phyloP scores from a whole-genome alignment of 441 rosid species.

The Bruguiera hainesii region DNA sequence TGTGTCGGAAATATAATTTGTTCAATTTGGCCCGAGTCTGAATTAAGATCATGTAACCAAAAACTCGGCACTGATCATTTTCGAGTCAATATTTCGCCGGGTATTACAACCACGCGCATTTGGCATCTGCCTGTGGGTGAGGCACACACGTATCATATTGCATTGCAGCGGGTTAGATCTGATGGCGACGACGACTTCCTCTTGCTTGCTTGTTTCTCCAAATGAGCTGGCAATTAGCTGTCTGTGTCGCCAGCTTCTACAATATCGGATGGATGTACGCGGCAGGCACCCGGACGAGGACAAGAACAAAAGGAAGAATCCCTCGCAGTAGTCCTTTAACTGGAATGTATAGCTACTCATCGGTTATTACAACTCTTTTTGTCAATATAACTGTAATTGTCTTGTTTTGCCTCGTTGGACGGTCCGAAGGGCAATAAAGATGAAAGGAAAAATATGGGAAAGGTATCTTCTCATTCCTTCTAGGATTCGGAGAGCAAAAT shows the following conservation, averaged over 20 bases:
- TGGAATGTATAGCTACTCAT: neutral
- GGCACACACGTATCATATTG: slow-evolving; percentile 21
- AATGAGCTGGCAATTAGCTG: slow-evolving; percentile 11
- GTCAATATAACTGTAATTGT: slow-evolving; percentile 28
- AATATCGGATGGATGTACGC: slow-evolving; percentile 16
- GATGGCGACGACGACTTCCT: slow-evolving; percentile 2
- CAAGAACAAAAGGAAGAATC: slow-evolving; percentile 12
- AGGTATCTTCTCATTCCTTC: slow-evolving; percentile 5
- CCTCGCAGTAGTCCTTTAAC: slow-evolving; percentile 1
- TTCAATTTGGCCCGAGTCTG: neutral
- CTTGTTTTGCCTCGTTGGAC: slow-evolving; percentile 24
- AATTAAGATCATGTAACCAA: too few relatives aligned
- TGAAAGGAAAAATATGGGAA: slow-evolving; percentile 9
- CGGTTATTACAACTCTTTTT: slow-evolving; percentile 32
- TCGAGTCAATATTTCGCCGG: too few relatives aligned
- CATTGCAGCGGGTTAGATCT: neutral
- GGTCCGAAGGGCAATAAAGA: slow-evolving; percentile 5
- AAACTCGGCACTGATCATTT: too few relatives aligned
- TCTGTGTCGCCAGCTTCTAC: slow-evolving; percentile 8
- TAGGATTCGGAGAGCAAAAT: neutral
- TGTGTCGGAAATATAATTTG: too few relatives aligned
- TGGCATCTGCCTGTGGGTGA: slow-evolving; percentile 15
- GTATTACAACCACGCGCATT: too few relatives aligned
- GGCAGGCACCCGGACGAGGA: slow-evolving; percentile 24
- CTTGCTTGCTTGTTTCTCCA: slow-evolving; percentile 4